Conservation (phyloP, 1,284 basidiomycete genomes). For the Tilletia setariae region DNA sequence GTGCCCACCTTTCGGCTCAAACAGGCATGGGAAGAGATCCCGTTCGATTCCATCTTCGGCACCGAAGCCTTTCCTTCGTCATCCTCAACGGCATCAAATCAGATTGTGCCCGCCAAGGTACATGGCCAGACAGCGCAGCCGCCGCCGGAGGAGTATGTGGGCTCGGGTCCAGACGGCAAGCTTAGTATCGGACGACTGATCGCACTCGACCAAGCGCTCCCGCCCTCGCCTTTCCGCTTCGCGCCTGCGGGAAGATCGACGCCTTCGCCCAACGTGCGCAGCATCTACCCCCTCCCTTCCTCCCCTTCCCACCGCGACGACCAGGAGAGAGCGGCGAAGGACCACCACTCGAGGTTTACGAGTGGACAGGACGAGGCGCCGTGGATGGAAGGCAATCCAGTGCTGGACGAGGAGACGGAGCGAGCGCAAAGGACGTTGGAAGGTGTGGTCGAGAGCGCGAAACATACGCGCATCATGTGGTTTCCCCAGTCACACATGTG, state of each 20-base stretch:
- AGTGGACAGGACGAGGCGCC: neutral
- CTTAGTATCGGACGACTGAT: slow-evolving; percentile 23
- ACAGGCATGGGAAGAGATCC: slow-evolving; percentile 69
- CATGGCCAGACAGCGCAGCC: neutral
- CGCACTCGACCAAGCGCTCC: slow-evolving; percentile 36
- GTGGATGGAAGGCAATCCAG: slow-evolving; percentile 19
- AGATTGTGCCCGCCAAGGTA: neutral
- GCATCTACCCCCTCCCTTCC: slow-evolving; percentile 23
- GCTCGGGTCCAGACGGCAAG: neutral
- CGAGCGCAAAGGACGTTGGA: slow-evolving; percentile 61
- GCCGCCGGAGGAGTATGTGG: neutral
- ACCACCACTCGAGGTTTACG: neutral
- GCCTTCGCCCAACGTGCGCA: slow-evolving; percentile 29
- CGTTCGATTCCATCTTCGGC: slow-evolving; percentile 62
- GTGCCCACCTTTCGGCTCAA: slow-evolving; percentile 78
- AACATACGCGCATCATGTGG: slow-evolving; percentile 95
- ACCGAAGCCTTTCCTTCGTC: slow-evolving; percentile 55
- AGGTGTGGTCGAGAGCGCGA: slow-evolving; percentile 57
- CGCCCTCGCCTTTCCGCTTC: slow-evolving; percentile 26
- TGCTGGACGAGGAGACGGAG: slow-evolving; percentile 48
- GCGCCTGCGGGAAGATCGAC: slow-evolving; percentile 24
- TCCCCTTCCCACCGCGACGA: too few relatives aligned
- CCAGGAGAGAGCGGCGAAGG: neutral
- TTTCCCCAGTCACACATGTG: slow-evolving; percentile 76
- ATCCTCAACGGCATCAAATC: too few relatives aligned